Base-by-base conservation (phyloP, 139 green algal genomes). In the Chlamydomonas applanata region DNA sequence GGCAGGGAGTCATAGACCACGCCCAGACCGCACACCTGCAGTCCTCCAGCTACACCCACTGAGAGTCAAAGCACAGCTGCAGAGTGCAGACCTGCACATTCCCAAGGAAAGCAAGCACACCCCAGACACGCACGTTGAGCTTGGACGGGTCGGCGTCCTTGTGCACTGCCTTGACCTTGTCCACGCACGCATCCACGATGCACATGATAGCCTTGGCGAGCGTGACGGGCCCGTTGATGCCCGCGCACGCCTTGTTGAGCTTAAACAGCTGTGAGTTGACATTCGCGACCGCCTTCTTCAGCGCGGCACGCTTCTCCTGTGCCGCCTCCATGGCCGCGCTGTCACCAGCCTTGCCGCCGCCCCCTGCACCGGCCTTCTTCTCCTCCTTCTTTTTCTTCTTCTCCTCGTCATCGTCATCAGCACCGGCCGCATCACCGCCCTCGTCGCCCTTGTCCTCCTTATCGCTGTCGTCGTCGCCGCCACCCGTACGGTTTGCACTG, bases 261-360 rank as follows among this genome's bases (percentile, higher is more conserved):
- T 77, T 77, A 59, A 77, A 77, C 25, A 71, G 30, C 60, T 77
- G 46, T 1, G 35, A 30, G 40, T 77, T 77, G 36, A 46, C 2
- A 2, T 34, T 24, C 13, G 59, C 22, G 35, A 71, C 36, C 29
- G 72, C 59, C 36, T 71, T 76, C 25, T 44, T 36, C 16, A 76
- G 3, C 16, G 24, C 54, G 17, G 54, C 71, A 49, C 40, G 40
- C 71, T 76, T 76, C 69, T 72, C 19, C 19, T 59, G 14, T 44
- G 30, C 27, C 40, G 60, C 60, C 60, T 67, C 29, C 60, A 35
- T 40, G 60, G 27, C 60, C 5, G 60, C 60, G 4, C 29, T 67
- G 53, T 27, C 14, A 14, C 11, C 27, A 4, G 17, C 36, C n/a
- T 71, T 36, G 5, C 59, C 40, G 59, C 13, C 64, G 35, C 7